Evolutionary conservation across 2,329 filamentous ascomycete species (phyloP).

Genomic region (Hymenoscyphus fructigenus): DNA sequence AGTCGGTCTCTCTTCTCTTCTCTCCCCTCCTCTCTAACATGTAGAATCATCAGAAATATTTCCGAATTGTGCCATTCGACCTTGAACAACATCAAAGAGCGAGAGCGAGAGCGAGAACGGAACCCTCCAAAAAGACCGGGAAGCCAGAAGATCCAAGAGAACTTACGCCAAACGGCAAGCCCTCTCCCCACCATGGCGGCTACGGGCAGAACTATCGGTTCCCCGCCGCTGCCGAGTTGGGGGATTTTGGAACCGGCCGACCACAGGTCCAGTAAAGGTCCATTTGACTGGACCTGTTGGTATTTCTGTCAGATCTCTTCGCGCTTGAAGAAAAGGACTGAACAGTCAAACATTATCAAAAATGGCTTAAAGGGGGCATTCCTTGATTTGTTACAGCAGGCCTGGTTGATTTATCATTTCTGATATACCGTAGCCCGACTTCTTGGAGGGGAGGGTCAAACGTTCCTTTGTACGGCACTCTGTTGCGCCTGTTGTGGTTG

Average conservation of each 20-base stretch:
- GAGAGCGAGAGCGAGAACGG: background rate
- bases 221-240: constrained; percentile 9
- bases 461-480: background rate
- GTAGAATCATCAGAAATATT: background rate
- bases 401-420: background rate
- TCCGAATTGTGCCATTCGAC: background rate
- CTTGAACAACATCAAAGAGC: constrained; percentile 2
- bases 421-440: background rate
- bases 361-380: background rate
- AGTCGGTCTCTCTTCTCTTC: background rate
- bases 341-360: background rate
- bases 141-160: background rate
- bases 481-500: constrained; percentile 13
- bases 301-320: constrained; percentile 14
- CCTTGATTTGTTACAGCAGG: background rate
- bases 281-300: constrained; percentile 9
- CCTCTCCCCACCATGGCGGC: constrained; percentile 25
- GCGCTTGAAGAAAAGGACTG: constrained; percentile 13
- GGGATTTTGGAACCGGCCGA: background rate
- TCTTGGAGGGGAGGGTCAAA: background rate
- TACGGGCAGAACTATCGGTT: constrained; percentile 23
- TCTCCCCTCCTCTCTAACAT: background rate
- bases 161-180: background rate
- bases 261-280: constrained; percentile 8
- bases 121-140: background rate